Evolutionary conservation across 148 eudicot genomes (phyloP).

Genomic region (Linanthus parryae): DNA sequence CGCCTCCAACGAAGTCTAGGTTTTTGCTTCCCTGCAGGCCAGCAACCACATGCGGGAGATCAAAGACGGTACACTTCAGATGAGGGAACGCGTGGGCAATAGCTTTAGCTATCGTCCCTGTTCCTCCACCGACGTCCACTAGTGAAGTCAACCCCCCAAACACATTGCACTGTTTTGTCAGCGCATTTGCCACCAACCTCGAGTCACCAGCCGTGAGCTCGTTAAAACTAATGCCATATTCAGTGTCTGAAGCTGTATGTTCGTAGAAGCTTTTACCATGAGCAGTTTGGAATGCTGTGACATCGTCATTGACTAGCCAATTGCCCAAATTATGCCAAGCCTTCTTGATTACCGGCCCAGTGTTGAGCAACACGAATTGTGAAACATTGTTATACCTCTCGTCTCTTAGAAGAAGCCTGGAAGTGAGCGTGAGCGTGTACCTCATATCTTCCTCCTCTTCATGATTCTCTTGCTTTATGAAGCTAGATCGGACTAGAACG

Average conservation of each 20-base stretch:
- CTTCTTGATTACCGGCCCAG: neutral
- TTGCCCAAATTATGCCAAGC: neutral
- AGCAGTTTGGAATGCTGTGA: neutral
- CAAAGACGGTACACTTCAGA: neutral
- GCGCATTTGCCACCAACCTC: neutral
- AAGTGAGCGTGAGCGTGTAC: neutral
- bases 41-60: slow-evolving; percentile 2
- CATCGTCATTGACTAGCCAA: neutral
- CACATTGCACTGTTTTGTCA: neutral
- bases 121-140: neutral
- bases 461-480: neutral
- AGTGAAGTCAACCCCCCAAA: neutral
- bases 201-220: neutral
- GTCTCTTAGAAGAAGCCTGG: neutral
- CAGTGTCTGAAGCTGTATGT: neutral
- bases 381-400: neutral
- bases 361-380: neutral
- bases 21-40: neutral
- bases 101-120: neutral
- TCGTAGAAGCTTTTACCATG: neutral
- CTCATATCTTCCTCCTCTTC: neutral
- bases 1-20: neutral
- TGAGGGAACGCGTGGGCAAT: neutral
- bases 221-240: neutral
- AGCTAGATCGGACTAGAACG: neutral